phyloP scores from a whole-genome alignment of 257 asterid genomes.

The Anisodus tanguticus region DNA sequence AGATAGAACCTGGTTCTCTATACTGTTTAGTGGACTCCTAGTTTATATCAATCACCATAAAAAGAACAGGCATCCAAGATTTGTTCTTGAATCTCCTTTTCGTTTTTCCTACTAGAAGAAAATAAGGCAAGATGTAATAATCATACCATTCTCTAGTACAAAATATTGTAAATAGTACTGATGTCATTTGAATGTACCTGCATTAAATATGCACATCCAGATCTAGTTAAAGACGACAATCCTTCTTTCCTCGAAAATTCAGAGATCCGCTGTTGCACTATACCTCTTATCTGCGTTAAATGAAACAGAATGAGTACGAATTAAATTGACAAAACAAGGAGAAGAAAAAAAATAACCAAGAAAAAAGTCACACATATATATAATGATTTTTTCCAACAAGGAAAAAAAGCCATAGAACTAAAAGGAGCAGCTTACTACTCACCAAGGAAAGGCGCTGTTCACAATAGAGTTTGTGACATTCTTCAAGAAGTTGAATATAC shows the following conservation, averaged over 20 bases:
- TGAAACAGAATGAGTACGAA: conserved; percentile 30
- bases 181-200: conserved; percentile 62
- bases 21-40: too few relatives aligned
- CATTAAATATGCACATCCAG: conserved; percentile 97
- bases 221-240: conserved; percentile 88
- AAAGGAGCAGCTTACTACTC: conserved; percentile 38
- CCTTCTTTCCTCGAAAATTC: conserved; percentile 90
- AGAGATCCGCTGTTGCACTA: conserved; percentile 87
- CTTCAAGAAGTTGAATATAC: conserved; percentile 84
- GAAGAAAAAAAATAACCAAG: not conserved
- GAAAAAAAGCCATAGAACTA: not conserved
- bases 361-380: not conserved
- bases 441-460: conserved; percentile 97
- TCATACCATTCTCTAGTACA: not conserved
- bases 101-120: not conserved
- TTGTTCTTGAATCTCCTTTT: not conserved
- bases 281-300: conserved; percentile 69
- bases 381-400: too few relatives aligned
- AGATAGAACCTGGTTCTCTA: too few relatives aligned
- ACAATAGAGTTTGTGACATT: conserved; percentile 95
- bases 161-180: not conserved
- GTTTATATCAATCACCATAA: not conserved
- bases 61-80: not conserved
- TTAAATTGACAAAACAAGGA: conserved; percentile 1
- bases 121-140: not conserved